These are phyloP conservation scores for Saturnispora dispora DNA, from an alignment of 805 yeast genomes.

Conservation along the genomic window DNA sequence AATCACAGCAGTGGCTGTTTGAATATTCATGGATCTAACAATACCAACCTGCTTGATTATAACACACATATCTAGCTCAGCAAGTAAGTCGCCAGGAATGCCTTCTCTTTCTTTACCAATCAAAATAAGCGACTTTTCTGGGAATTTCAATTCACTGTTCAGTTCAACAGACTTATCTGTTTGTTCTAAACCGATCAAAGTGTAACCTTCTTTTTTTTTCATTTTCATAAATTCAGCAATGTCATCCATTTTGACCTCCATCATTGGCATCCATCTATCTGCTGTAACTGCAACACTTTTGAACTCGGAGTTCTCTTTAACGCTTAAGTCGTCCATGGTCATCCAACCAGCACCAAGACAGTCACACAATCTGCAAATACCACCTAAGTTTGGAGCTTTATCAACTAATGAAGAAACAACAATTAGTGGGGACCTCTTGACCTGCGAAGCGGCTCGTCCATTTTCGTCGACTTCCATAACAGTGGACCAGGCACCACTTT, in stretches of 20 bases:
- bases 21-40: constrained; percentile 91
- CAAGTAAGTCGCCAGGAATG: constrained; percentile 74
- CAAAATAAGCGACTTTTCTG: constrained; percentile 65
- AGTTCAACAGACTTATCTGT: constrained; percentile 81
- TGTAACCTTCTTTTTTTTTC: constrained; percentile 69
- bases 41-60: constrained; percentile 91
- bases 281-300: constrained; percentile 90
- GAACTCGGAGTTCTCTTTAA: constrained; percentile 58
- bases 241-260: constrained; percentile 53
- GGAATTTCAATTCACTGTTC: constrained; percentile 57
- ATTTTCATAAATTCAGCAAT: constrained; percentile 48
- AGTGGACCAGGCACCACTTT: constrained; percentile 82
- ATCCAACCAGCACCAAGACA: constrained; percentile 82
- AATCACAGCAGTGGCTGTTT: constrained; percentile 90
- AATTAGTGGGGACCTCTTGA: constrained; percentile 70
- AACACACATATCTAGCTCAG: constrained; percentile 76
- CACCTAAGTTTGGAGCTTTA: constrained; percentile 88
- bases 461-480: constrained; percentile 44
- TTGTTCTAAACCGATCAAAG: constrained; percentile 84
- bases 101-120: constrained; percentile 89
- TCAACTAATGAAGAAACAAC: constrained; percentile 90
- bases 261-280: constrained; percentile 91
- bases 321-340: constrained; percentile 63
- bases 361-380: constrained; percentile 86
- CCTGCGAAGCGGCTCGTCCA: constrained; percentile 33